These are phyloP conservation scores for Gleditsia sinensis DNA, from an alignment of 306 rosid species.

Conservation along the genomic window DNA sequence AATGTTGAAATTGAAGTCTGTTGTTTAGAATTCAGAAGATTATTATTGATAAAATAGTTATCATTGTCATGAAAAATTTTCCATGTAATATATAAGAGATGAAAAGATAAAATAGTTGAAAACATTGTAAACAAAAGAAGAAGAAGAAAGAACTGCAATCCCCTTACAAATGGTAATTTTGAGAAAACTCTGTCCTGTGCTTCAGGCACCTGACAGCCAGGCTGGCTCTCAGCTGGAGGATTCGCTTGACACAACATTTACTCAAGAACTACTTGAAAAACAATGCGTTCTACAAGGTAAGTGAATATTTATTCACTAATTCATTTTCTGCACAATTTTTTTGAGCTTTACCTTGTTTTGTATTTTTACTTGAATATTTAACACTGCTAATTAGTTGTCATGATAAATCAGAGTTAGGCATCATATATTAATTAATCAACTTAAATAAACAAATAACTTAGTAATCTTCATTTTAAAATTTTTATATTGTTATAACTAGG, in stretches of 20 bases:
- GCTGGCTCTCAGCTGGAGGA: slow-evolving; percentile 98
- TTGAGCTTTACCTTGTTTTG: slow-evolving; percentile 15
- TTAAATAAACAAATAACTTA: not conserved
- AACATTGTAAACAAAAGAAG: not conserved
- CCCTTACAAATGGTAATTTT: slow-evolving; percentile 22
- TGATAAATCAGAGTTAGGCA: slow-evolving; percentile 10
- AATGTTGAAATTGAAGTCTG: not conserved
- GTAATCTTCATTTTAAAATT: not conserved
- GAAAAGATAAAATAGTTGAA: not conserved
- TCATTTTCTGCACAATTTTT: slow-evolving; percentile 4
- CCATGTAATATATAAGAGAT: not conserved
- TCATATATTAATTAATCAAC: not conserved
- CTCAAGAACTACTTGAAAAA: slow-evolving; percentile 78
- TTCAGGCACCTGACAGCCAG: slow-evolving; percentile 85
- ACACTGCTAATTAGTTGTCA: not conserved
- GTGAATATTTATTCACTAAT: slow-evolving; percentile 22
- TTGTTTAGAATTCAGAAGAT: not conserved
- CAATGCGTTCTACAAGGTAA: slow-evolving; percentile 97
- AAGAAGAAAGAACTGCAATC: not conserved
- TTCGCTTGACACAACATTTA: slow-evolving; percentile 90
- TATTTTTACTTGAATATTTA: slow-evolving; percentile 28
- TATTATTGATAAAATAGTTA: not conserved
- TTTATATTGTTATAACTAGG: not conserved
- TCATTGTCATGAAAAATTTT: slow-evolving; percentile 23
- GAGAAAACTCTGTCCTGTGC: slow-evolving; percentile 29